phyloP scores from a whole-genome alignment of 345 rosid genomes.

The Linum lewisii region DNA sequence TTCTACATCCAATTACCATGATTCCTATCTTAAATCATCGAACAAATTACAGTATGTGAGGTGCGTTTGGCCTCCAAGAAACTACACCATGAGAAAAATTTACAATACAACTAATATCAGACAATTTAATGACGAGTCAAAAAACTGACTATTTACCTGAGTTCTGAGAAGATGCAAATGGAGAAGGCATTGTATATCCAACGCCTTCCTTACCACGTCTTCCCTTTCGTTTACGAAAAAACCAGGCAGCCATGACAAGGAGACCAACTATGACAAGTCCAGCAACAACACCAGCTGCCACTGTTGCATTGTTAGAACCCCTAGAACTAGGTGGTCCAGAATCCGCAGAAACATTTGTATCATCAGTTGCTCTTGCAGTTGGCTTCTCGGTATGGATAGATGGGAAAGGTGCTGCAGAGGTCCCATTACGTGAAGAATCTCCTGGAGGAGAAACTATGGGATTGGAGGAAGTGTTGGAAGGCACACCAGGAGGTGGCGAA shows the following conservation, averaged over 20 bases:
- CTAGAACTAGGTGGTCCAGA: conserved; percentile 27
- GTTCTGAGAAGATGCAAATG: conserved; percentile 73
- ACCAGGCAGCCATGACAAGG: conserved; percentile 65
- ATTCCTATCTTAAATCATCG: not conserved
- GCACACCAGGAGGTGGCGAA: conserved; percentile 38
- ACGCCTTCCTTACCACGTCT: conserved; percentile 32
- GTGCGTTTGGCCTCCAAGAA: not conserved
- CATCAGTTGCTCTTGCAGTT: conserved; percentile 49
- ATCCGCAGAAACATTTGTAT: conserved; percentile 24
- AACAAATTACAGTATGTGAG: not conserved
- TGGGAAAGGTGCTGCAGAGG: conserved; percentile 40
- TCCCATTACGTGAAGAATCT: conserved; percentile 29
- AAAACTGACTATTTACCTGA: conserved; percentile 50
- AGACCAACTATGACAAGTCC: conserved; percentile 55
- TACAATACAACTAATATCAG: conserved; percentile 2
- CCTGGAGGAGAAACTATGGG: conserved; percentile 43
- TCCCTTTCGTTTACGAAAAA: conserved; percentile 47
- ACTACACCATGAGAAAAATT: not conserved
- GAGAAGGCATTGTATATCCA: conserved; percentile 63
- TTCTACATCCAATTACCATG: not conserved
- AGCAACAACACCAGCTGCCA: conserved; percentile 51
- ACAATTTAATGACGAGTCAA: not conserved
- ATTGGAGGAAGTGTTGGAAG: conserved; percentile 36
- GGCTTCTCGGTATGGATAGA: conserved; percentile 70
- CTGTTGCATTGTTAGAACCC: conserved; percentile 42